These are phyloP conservation scores for Pyrenophora teres DNA, from an alignment of 2,329 filamentous ascomycete species.

Conservation along the genomic window DNA sequence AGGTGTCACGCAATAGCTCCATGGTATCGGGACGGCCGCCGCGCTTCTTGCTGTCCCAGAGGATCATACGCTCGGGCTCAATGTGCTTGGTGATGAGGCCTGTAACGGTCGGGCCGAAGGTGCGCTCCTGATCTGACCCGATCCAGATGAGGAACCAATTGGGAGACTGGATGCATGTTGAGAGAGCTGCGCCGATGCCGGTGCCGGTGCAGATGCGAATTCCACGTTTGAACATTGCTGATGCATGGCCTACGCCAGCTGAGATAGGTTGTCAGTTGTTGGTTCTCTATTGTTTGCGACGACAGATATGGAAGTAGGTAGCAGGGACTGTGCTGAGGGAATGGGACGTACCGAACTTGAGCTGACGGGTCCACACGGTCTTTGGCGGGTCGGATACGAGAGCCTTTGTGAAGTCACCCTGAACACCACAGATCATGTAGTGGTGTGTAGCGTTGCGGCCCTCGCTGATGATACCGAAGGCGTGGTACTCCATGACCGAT, in stretches of 20 bases:
- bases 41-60: conserved; percentile 45
- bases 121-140: conserved; percentile 43
- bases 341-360: conserved; percentile 42
- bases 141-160: conserved; percentile 48
- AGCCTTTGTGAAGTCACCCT: conserved; percentile 43
- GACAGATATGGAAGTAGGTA: too few species aligned
- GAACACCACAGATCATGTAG: conserved; percentile 47
- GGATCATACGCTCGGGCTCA: conserved; percentile 44
- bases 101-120: conserved; percentile 42
- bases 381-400: conserved; percentile 42
- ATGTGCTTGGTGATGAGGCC: conserved; percentile 41
- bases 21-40: conserved; percentile 42
- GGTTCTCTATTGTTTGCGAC: too few species aligned
- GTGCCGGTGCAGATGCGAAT: conserved; percentile 45
- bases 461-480: conserved; percentile 45
- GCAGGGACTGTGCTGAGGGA: too few species aligned
- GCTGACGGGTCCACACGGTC: conserved; percentile 41
- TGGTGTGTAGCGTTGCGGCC: conserved; percentile 36
- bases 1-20: conserved; percentile 40
- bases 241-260: conserved; percentile 44
- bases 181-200: conserved; percentile 43
- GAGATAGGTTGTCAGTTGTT: conserved; percentile 15
- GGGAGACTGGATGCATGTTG: conserved; percentile 42
- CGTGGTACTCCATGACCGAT: conserved; percentile 46
- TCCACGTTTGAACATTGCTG: conserved; percentile 44